Base-by-base conservation (phyloP, 148 eudicot species). In the Euryodendron excelsum region DNA sequence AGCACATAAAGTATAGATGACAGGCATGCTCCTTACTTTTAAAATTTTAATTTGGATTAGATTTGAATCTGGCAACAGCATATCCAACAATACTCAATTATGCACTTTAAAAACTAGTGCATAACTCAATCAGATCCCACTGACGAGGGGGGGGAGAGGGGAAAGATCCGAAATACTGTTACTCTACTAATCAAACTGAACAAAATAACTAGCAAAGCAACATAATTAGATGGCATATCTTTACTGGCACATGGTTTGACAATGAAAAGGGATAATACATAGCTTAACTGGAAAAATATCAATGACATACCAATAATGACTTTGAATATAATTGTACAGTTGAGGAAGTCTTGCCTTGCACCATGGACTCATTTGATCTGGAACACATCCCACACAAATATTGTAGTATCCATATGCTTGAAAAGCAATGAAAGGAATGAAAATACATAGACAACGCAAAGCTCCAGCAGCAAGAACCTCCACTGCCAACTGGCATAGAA, bases 371-470 rank as follows among this genome's bases (percentile, higher is more conserved):
- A 86, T 50, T 77, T 86, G 88, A 81, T 86, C 93, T 31, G 82
- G 79, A 75, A 75, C 52, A 36, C 61, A 87, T 72, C 87, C 91
- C 73, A 72, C 64, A 85, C 99, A 96, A 20, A 96, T 80, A 72
- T 89, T 91, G 77, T 81, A 86, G 84, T 91, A 96, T 69, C 97
- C 99, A 88, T 88, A 90, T 65, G 93, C 93, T 93, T 96, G 99
- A 86, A 82, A 93, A 79, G 89, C 89, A 45, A 91, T 41, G 69
- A 96, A 96, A 21, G 97, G 99, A 59, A 87, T 37, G 77, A 83
- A 79, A 77, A 91, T 87, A 82, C 83, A 89, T 23, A 91, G 62
- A 78, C 91, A 86, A 53, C 86, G 84, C 61, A 91, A 61, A 34
- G 85, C 90, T 73, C 89, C 97, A 77, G 85, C 80, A 79, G 85